phyloP scores from a whole-genome alignment of 495 filamentous ascomycete species.

The Penicillium longicatenatum region DNA sequence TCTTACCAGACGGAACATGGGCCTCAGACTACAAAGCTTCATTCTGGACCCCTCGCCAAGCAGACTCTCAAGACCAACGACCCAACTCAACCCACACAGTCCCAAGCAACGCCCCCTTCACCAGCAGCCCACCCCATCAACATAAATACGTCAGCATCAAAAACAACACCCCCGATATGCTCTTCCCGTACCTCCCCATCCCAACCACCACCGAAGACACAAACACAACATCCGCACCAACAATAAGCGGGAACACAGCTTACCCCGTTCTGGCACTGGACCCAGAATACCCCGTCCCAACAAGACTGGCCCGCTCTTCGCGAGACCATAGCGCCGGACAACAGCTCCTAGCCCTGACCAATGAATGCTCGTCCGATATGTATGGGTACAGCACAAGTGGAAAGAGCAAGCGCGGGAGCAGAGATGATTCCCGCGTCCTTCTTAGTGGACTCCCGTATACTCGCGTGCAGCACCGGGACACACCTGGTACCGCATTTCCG shows the following conservation, averaged over 20 bases:
- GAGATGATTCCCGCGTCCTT: slow-evolving; percentile 14
- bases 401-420: slow-evolving; percentile 21
- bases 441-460: slow-evolving; percentile 44
- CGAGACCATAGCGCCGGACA: slow-evolving; percentile 20
- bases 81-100: slow-evolving; percentile 8
- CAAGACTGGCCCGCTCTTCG: slow-evolving; percentile 23
- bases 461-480: slow-evolving; percentile 28
- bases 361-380: slow-evolving; percentile 27
- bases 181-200: slow-evolving; percentile 35
- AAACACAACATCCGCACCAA: slow-evolving; percentile 6
- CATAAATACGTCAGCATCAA: slow-evolving; percentile 23
- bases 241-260: slow-evolving; percentile 14
- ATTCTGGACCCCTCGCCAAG: slow-evolving; percentile 20
- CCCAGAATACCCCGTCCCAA: slow-evolving; percentile 24
- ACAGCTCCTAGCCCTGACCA: slow-evolving; percentile 25
- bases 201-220: slow-evolving; percentile 18
- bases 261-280: slow-evolving; percentile 27
- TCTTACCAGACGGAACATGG: background rate
- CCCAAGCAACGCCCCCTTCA: slow-evolving; percentile 24
- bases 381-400: slow-evolving; percentile 42
- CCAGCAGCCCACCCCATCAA: slow-evolving; percentile 12
- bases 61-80: slow-evolving; percentile 2
- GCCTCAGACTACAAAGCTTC: slow-evolving; percentile 14
- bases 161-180: slow-evolving; percentile 27
- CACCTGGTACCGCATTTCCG: slow-evolving; percentile 12